Percentiles rank a stretch among this genome's conserved stretches.
Conservation (phyloP, 148 eudicot species). For the Silene conica region DNA sequence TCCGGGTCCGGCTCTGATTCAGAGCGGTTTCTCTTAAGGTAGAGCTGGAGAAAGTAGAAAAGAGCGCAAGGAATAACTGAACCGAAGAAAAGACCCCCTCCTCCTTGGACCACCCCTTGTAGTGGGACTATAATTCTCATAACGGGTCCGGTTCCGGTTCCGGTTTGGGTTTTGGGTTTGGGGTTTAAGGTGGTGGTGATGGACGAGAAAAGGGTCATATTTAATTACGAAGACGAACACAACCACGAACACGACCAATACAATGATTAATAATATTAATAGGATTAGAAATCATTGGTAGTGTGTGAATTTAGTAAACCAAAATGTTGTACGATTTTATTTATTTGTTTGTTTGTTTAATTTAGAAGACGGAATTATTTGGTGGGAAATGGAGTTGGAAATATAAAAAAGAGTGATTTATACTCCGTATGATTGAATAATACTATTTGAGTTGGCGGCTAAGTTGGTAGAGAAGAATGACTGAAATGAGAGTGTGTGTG, state of each 20-base stretch:
- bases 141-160: slow-evolving; percentile 41
- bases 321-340: background rate
- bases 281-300: slow-evolving; percentile 1
- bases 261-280: background rate
- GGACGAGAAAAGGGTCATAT: slow-evolving; percentile 32
- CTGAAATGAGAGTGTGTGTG: background rate
- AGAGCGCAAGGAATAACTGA: slow-evolving; percentile 87
- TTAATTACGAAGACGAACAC: background rate
- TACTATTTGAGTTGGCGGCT: background rate
- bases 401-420: background rate
- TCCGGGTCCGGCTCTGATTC: slow-evolving; percentile 17
- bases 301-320: background rate
- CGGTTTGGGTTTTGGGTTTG: slow-evolving; percentile 6
- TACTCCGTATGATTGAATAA: background rate
- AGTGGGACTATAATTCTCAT: slow-evolving; percentile 92
- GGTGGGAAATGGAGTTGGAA: background rate
- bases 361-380: too few species aligned
- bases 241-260: too few species aligned
- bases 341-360: background rate
- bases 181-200: slow-evolving; percentile 22
- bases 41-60: slow-evolving; percentile 77
- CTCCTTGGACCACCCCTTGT: slow-evolving; percentile 86
- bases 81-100: slow-evolving; percentile 77
- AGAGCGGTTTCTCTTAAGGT: slow-evolving; percentile 46
- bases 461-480: background rate